These are phyloP conservation scores for Phytophthora palmivora DNA, from an alignment of 352 stramenopile genomes.

Conservation along the genomic window DNA sequence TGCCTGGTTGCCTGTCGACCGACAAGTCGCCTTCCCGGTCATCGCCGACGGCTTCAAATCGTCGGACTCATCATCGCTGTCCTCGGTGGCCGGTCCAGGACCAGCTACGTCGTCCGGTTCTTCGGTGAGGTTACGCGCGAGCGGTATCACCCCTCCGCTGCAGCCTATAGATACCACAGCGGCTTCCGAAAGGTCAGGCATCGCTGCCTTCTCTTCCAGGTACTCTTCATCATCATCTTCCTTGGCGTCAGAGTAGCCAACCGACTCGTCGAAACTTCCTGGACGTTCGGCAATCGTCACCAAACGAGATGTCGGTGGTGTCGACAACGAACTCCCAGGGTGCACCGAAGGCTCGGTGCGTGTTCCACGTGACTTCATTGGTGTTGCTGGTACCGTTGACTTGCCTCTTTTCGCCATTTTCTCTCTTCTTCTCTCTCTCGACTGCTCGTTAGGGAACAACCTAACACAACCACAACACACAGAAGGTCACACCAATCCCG, in stretches of 20 bases:
- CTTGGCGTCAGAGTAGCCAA: too few species aligned
- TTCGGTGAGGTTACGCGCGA: constrained; percentile 3
- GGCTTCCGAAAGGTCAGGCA: too few species aligned
- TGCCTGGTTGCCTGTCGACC: not conserved
- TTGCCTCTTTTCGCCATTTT: constrained; percentile 14
- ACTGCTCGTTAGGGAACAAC: too few species aligned
- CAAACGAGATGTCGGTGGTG: not conserved
- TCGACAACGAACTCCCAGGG: not conserved
- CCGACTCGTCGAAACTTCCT: too few species aligned
- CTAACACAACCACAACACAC: too few species aligned
- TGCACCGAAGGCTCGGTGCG: not conserved
- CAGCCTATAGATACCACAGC: not conserved
- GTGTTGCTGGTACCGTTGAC: constrained; percentile 9
- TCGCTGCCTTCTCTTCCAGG: too few species aligned
- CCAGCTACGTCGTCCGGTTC: too few species aligned
- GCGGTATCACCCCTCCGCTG: not conserved
- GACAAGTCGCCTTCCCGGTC: not conserved
- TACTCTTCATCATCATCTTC: too few species aligned
- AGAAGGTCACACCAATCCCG: too few species aligned
- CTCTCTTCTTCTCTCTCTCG: constrained; percentile 7
- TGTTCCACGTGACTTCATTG: constrained; percentile 2
- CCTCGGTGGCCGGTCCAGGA: too few species aligned
- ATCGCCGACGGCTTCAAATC: not conserved
- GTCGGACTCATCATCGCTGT: too few species aligned
- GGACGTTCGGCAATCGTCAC: too few species aligned